A percentile compares a stretch with the other conserved stretches of the same genome.
phyloP scores from a whole-genome alignment of 1,284 basidiomycete species.

The Wallemia ichthyophaga region DNA sequence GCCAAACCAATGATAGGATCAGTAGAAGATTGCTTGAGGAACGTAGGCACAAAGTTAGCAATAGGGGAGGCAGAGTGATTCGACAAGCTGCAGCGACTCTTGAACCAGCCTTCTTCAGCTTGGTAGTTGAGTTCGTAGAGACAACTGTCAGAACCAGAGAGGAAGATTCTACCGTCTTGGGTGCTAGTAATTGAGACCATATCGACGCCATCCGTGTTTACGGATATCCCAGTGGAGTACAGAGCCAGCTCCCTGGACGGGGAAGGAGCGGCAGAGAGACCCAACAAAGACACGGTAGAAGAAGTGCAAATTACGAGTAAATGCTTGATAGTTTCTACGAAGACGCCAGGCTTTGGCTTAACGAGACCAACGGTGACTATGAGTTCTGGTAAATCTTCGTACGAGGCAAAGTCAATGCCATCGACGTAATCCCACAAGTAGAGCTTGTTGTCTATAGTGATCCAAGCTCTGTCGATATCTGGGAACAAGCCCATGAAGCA shows the following conservation, averaged over 20 bases:
- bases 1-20: conserved; percentile 37
- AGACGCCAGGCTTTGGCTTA: conserved; percentile 45
- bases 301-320: conserved; percentile 75
- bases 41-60: conserved; percentile 12
- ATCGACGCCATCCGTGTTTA: conserved; percentile 33
- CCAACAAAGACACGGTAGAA: conserved; percentile 52
- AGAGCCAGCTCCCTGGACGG: conserved; percentile 41
- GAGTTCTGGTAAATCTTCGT: conserved; percentile 65
- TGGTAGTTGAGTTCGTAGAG: conserved; percentile 84
- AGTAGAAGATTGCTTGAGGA: conserved; percentile 14
- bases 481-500: conserved; percentile 58
- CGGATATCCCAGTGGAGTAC: conserved; percentile 62
- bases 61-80: conserved; percentile 27
- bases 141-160: conserved; percentile 59
- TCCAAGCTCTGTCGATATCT: conserved; percentile 82
- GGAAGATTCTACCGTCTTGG: conserved; percentile 59
- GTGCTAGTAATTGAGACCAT: conserved; percentile 61
- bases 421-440: conserved; percentile 93
- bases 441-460: conserved; percentile 74
- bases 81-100: conserved; percentile 36
- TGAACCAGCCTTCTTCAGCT: conserved; percentile 75
- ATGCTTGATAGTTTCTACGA: conserved; percentile 71
- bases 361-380: conserved; percentile 64
- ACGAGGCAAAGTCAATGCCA: conserved; percentile 58
- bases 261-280: conserved; percentile 31